Evolutionary conservation across 805 yeast species (phyloP).

Genomic region (Yamadazyma scolyti): DNA sequence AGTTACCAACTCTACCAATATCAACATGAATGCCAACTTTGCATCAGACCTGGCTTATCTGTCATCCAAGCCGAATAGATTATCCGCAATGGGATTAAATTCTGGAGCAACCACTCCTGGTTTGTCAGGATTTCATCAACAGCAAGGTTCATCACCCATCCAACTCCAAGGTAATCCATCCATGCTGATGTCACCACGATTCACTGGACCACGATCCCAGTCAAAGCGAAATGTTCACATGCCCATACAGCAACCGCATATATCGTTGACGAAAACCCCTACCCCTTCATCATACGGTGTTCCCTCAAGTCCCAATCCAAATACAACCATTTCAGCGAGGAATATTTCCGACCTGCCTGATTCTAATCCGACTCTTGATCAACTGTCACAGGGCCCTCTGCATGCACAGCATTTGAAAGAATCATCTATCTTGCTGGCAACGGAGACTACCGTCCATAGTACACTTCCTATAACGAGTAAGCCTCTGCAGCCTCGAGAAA

Average conservation of each 20-base stretch:
- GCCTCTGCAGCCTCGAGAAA: slow-evolving; percentile 19
- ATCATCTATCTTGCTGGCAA: slow-evolving; percentile 1
- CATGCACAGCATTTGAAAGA: neutral
- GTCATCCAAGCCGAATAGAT: no score
- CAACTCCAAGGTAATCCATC: no score
- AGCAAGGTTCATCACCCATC: no score
- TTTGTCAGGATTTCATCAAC: no score
- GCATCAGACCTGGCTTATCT: no score
- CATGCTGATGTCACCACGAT: no score
- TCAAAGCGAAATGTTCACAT: no score
- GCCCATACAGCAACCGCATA: slow-evolving; percentile 8
- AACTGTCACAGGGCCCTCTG: neutral
- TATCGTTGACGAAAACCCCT: slow-evolving; percentile 35
- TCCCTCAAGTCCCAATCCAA: slow-evolving; percentile 36
- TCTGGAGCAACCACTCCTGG: no score
- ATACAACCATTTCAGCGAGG: slow-evolving; percentile 19
- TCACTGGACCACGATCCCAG: no score
- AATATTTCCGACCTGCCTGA: slow-evolving; percentile 40
- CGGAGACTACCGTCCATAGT: slow-evolving; percentile 4
- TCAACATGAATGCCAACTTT: slow-evolving; percentile 2
- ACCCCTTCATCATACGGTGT: slow-evolving; percentile 40
- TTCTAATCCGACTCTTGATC: slow-evolving; percentile 26
- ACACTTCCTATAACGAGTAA: slow-evolving; percentile 10
- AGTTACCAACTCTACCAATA: slow-evolving; percentile 16
- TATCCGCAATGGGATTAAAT: no score